phyloP scores from a whole-genome alignment of 2,329 filamentous ascomycete genomes.

The Botrytis elliptica region DNA sequence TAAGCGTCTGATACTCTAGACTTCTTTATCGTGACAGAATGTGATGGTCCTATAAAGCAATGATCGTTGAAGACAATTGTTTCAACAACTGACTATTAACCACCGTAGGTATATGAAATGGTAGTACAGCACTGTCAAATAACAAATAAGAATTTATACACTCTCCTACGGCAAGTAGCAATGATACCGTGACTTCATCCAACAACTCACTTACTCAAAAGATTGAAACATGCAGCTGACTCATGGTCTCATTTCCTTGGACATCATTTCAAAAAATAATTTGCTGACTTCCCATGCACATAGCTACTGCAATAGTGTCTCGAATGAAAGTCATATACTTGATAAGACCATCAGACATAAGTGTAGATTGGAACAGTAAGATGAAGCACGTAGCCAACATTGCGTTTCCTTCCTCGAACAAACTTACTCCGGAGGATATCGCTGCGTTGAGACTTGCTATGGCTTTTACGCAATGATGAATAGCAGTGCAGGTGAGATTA shows the following conservation, averaged over 20 bases:
- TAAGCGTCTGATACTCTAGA: not conserved
- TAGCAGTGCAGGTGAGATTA: not conserved
- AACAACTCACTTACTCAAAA: no score
- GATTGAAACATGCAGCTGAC: no score
- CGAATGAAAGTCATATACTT: not conserved
- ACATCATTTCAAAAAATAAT: not conserved
- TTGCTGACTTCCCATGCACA: not conserved
- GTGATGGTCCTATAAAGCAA: not conserved
- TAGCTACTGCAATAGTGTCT: not conserved
- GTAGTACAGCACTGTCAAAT: not conserved
- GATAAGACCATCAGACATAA: not conserved
- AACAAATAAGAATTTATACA: not conserved
- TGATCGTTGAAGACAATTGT: not conserved
- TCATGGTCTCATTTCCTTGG: no score
- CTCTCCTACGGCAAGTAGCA: not conserved
- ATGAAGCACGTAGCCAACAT: conserved; percentile 7
- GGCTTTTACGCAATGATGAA: not conserved
- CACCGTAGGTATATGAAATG: not conserved
- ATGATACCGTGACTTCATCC: not conserved
- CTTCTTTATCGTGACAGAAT: not conserved
- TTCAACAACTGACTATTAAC: not conserved
- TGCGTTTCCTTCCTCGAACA: not conserved
- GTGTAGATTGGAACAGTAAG: not conserved
- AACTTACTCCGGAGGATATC: not conserved
- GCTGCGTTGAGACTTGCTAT: not conserved